Conservation (phyloP, 441 rosid species). For the Gossypium aridum region DNA sequence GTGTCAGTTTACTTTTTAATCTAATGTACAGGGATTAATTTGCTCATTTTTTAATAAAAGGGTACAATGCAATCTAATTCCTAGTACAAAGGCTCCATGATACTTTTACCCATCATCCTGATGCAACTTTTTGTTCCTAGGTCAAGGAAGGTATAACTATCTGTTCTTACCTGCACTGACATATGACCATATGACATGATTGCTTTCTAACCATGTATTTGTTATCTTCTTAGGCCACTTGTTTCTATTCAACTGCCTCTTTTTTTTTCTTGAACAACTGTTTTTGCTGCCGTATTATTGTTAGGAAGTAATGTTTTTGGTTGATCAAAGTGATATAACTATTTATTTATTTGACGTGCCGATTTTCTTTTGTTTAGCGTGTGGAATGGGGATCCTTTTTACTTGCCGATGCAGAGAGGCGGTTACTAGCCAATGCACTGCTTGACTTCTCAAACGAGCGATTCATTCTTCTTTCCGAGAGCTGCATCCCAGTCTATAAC, state of each 20-base stretch:
- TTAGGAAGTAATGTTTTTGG: not conserved
- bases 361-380: conserved; percentile 29
- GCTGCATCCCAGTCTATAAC: conserved; percentile 87
- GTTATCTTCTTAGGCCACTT: not conserved
- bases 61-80: no score
- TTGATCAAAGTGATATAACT: not conserved
- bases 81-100: no score
- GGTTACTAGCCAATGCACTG: conserved; percentile 83
- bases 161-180: not conserved
- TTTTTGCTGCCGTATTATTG: not conserved
- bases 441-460: conserved; percentile 84
- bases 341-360: not conserved
- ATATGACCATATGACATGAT: not conserved
- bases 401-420: conserved; percentile 78
- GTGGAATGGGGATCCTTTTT: conserved; percentile 77
- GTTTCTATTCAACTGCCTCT: not conserved
- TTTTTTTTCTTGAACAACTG: not conserved
- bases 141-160: not conserved
- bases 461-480: conserved; percentile 86
- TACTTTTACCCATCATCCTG: not conserved
- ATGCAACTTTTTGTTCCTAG: not conserved
- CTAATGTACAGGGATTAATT: no score
- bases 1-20: no score
- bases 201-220: not conserved
- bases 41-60: no score